Base-by-base conservation (phyloP, 73 alveolate species). In the Paramecium biaurelia region DNA sequence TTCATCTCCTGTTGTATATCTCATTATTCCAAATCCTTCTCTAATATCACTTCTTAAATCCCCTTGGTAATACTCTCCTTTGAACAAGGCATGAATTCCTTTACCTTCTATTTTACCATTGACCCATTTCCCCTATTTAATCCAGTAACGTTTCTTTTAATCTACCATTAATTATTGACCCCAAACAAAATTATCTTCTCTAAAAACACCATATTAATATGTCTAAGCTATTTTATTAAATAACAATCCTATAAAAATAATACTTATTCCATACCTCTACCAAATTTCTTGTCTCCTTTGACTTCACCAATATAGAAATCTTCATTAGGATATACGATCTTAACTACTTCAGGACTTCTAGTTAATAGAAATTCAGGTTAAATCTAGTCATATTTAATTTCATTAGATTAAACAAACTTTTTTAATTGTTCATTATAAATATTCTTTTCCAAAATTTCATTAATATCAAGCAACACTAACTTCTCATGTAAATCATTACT, bases 1-100 rank as follows among this genome's bases (percentile, higher is more conserved):
- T 24, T 42, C 70, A 87, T 92, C 95, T n/a, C 95, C 95, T 45
- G 49, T 56, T 14, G 92, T 72, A 11, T 57, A 92, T 26, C 30
- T 41, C 56, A 57, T 57, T 9, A 38, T 92, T 35, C 95, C 94
- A 30, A 56, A 21, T 1, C 95, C 95, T 3, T 85, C 76, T 28
- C 86, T 76, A 47, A 68, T 57, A 67, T 86, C 93, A 30, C 89
- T 76, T 9, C 41, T 15, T 57, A 74, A 37, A 57, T 86, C 93
- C 12, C 93, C 93, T 63, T 38, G 21, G 35, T 72, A 72, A 10
- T 34, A 28, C n/a, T 72, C 86, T 35, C 86, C 86, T 28, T 37
- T 72, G 10, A 72, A 72, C 38, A 35, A 35, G 18, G 45, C 86
- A 37, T 72, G 58, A 11, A 37, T 32, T 12, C 86, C 86, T 35